Conservation (phyloP, 768 basidiomycete species). For the Cyclocybe cylindracea region DNA sequence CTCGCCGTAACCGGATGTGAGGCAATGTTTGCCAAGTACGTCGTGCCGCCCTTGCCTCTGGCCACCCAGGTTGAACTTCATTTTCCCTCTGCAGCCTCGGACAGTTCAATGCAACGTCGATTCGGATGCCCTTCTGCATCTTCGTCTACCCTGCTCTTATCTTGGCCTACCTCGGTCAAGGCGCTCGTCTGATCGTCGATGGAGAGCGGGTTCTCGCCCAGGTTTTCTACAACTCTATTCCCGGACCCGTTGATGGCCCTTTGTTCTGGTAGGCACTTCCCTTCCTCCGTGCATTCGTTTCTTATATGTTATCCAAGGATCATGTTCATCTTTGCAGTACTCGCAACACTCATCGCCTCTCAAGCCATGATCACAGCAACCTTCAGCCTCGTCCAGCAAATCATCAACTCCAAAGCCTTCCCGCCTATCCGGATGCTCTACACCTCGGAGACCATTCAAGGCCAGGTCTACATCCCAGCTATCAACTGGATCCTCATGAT, state of each 20-base stretch:
- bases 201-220: conserved; percentile 50
- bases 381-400: conserved; percentile 62
- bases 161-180: conserved; percentile 73
- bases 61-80: background rate
- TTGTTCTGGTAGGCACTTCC: conserved; percentile 54
- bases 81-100: conserved; percentile 45
- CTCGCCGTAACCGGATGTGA: conserved; percentile 73
- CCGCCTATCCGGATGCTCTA: conserved; percentile 59
- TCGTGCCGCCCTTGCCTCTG: background rate
- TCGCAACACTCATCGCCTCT: conserved; percentile 65
- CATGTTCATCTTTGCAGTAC: conserved; percentile 60
- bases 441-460: conserved; percentile 61
- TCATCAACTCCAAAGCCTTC: conserved; percentile 61
- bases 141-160: conserved; percentile 62
- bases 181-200: conserved; percentile 57
- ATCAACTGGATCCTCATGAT: conserved; percentile 63
- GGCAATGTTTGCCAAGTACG: conserved; percentile 67
- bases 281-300: background rate
- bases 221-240: conserved; percentile 67
- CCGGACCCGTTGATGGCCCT: conserved; percentile 50
- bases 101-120: conserved; percentile 64
- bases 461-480: conserved; percentile 67
- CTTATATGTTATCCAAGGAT: conserved; percentile 38
- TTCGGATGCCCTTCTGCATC: conserved; percentile 52
- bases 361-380: conserved; percentile 73